Conservation (phyloP, 148 eudicot species). For the Rhododendron simsii region DNA sequence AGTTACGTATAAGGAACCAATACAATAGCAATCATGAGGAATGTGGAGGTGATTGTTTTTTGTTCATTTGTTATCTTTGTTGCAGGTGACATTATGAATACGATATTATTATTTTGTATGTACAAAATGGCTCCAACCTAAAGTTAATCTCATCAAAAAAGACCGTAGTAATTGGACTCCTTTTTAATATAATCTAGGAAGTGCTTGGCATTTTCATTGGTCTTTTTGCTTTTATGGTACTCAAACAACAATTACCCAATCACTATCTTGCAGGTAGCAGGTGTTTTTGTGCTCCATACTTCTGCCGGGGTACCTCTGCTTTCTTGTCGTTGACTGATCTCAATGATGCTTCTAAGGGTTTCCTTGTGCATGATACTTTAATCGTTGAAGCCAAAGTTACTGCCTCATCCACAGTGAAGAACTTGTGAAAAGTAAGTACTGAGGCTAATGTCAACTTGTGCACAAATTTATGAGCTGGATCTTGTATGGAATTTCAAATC, state of each 20-base stretch:
- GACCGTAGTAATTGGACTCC: too few species aligned
- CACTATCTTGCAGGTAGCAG: neutral
- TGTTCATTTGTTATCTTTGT: neutral
- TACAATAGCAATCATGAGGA: neutral
- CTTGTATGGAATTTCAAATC: too few species aligned
- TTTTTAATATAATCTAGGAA: too few species aligned
- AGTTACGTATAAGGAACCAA: neutral
- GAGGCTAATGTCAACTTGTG: neutral
- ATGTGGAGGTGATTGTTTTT: neutral
- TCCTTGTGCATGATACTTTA: conserved; percentile 4
- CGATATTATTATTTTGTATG: too few species aligned
- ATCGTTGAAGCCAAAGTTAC: neutral
- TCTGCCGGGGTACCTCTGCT: neutral
- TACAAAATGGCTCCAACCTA: too few species aligned
- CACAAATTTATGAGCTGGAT: too few species aligned
- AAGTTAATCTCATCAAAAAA: too few species aligned
- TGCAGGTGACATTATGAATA: too few species aligned
- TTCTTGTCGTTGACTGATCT: neutral
- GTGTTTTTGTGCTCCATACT: neutral
- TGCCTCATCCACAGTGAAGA: neutral
- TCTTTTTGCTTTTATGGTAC: neutral
- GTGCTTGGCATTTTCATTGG: too few species aligned
- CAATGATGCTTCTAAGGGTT: neutral
- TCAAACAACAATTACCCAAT: neutral
- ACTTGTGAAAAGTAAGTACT: neutral